phyloP scores from a whole-genome alignment of 2,329 filamentous ascomycete species.

The Colletotrichum siamense region DNA sequence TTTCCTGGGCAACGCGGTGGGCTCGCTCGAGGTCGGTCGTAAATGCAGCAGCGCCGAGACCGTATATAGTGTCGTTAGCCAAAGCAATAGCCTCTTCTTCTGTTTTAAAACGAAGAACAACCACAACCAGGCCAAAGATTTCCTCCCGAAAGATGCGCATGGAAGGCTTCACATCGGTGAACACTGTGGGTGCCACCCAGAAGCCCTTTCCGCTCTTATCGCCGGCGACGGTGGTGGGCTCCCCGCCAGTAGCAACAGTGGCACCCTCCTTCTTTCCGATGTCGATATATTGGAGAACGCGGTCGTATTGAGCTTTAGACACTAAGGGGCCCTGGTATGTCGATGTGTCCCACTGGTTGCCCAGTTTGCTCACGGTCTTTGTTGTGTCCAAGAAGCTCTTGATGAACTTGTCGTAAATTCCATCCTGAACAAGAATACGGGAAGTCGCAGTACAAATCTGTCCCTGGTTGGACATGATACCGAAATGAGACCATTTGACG shows the following conservation, averaged over 20 bases:
- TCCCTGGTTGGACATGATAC: not conserved
- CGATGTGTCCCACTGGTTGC: slow-evolving; percentile 71
- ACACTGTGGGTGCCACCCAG: slow-evolving; percentile 52
- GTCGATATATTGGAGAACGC: slow-evolving; percentile 73
- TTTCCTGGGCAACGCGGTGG: slow-evolving; percentile 55
- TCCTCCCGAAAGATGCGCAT: slow-evolving; percentile 53
- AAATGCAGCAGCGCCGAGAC: slow-evolving; percentile 66
- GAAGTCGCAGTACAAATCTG: not conserved
- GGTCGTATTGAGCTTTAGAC: slow-evolving; percentile 72
- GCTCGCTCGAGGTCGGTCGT: slow-evolving; percentile 59
- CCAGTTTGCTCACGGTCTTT: not conserved
- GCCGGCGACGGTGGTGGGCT: slow-evolving; percentile 33
- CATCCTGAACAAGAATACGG: not conserved
- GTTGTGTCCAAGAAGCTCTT: slow-evolving; percentile 51
- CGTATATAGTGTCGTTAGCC: slow-evolving; percentile 62
- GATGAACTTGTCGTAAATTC: slow-evolving; percentile 68
- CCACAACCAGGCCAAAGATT: slow-evolving; percentile 51
- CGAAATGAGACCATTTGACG: slow-evolving; percentile 59
- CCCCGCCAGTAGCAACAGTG: slow-evolving; percentile 66
- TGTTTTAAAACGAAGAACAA: slow-evolving; percentile 26
- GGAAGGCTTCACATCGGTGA: slow-evolving; percentile 43
- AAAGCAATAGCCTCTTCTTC: slow-evolving; percentile 22
- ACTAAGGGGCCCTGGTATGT: slow-evolving; percentile 80
- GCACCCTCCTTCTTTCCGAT: slow-evolving; percentile 73
- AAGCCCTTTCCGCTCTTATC: slow-evolving; percentile 39